Evolutionary conservation across 768 basidiomycete species (phyloP).

Genomic region (Suillus placidus): DNA sequence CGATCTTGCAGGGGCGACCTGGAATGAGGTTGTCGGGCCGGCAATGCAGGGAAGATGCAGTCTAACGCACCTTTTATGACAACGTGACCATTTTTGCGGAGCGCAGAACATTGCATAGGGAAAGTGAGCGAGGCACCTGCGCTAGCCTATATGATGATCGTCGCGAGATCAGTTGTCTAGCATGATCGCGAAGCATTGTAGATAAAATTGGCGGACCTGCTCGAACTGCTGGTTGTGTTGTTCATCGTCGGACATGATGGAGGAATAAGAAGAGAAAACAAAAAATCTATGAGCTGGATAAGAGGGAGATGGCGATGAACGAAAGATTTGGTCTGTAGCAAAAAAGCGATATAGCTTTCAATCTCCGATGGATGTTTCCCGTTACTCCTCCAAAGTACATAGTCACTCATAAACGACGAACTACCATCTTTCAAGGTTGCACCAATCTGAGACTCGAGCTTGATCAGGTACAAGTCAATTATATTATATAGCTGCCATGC

Average conservation of each 20-base stretch:
- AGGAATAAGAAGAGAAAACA: slow-evolving; percentile 17
- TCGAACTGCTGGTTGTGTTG: slow-evolving; percentile 86
- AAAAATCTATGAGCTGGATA: slow-evolving; percentile 32
- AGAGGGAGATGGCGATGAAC: slow-evolving; percentile 22
- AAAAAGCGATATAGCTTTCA: slow-evolving; percentile 35
- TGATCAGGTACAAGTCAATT: neutral
- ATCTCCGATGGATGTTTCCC: slow-evolving; percentile 39
- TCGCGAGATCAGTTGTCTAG: slow-evolving; percentile 22
- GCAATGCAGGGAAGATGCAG: neutral
- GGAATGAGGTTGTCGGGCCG: slow-evolving; percentile 14
- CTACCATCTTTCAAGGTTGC: neutral
- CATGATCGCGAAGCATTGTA: slow-evolving; percentile 15
- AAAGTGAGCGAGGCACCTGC: slow-evolving; percentile 79
- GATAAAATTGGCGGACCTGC: slow-evolving; percentile 49
- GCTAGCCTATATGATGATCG: slow-evolving; percentile 48
- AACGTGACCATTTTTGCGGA: slow-evolving; percentile 91
- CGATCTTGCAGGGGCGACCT: slow-evolving; percentile 97
- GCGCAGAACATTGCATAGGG: slow-evolving; percentile 96
- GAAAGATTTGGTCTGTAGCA: slow-evolving; percentile 14
- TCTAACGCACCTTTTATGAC: slow-evolving; percentile 78
- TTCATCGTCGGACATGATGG: slow-evolving; percentile 88
- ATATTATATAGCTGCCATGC: slow-evolving; percentile 45
- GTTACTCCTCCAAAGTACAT: neutral
- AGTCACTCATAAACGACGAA: neutral
- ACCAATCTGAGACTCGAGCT: neutral